These are phyloP conservation scores for Mycena maculata DNA, from an alignment of 768 basidiomycete genomes.

Conservation along the genomic window DNA sequence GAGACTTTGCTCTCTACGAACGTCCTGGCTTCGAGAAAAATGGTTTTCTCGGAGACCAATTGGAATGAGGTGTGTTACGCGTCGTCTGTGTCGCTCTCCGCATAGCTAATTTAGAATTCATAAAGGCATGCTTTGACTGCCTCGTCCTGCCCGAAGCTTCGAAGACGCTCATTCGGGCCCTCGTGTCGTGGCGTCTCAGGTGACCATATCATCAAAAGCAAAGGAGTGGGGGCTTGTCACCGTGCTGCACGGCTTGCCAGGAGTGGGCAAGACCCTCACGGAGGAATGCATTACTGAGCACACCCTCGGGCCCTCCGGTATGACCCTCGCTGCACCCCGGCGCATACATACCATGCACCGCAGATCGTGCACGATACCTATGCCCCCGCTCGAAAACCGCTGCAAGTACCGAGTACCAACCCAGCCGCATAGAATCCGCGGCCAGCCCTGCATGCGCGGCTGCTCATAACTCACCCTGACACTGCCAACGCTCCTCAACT, in stretches of 20 bases:
- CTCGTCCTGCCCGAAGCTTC: conserved; percentile 23
- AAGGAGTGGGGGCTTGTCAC: conserved; percentile 31
- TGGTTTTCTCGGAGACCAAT: conserved; percentile 29
- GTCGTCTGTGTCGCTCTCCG: background rate
- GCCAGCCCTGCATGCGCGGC: no score
- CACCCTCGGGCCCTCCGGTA: conserved; percentile 34
- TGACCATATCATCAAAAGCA: conserved; percentile 35
- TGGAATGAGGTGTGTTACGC: conserved; percentile 24
- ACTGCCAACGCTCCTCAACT: no score
- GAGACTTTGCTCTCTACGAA: conserved; percentile 24
- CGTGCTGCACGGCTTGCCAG: conserved; percentile 32
- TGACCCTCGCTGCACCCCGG: no score
- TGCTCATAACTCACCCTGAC: no score
- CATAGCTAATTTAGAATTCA: background rate
- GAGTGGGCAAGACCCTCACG: conserved; percentile 37
- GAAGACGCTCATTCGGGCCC: conserved; percentile 26
- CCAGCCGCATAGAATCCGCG: no score
- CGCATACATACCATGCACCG: no score
- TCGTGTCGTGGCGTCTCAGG: conserved; percentile 21
- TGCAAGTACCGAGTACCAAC: no score
- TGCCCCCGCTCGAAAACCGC: no score
- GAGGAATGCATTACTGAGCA: conserved; percentile 38
- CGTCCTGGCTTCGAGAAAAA: conserved; percentile 22
- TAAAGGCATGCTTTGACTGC: conserved; percentile 24
- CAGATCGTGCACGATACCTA: no score